Evolutionary conservation across 495 filamentous ascomycete genomes (phyloP), one percentile per base, ranked within the genome.

Genomic region (Xylaria sp.): DNA sequence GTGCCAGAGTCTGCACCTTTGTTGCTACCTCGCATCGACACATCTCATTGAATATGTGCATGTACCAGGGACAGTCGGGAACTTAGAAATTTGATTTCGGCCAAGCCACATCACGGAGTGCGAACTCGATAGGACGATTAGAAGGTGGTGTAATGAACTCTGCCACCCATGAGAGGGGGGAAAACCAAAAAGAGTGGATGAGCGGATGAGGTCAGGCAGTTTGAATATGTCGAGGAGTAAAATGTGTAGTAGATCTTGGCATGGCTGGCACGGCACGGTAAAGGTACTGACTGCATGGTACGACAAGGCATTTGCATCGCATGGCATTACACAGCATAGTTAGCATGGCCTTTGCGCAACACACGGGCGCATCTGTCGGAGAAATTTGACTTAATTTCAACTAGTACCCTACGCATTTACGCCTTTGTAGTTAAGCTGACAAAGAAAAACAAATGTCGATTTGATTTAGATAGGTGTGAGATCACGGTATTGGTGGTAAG

Each of bases 201-300:
- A 61, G 57, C 9, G 24, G 33, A 29, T 26, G 63, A 61, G 19
- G 44, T 37, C 33, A 21, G 52, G 37, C 26, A 72, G 35, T 67
- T 65, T 69, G 66, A 50, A 75, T 43, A 71, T 50, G 44, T 64
- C 43, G 44, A 69, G 35, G 24, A 52, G 48, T 50, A 71, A 66
- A 71, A 68, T 71, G 67, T 76, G 75, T 71, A 75, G 73, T 74
- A 78, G 69, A 68, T 74, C 61, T 52, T 57, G 61, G 61, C 40
- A 61, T 46, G 66, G 29, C 24, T 33, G 52, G 31, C 5, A 44
- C 46, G 57, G 43, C 46, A 58, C 15, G 65, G 48, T 33, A 52
- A 46, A 43, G 43, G 35, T 24, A 59, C 43, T 21, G 57, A 61
- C 57, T 5, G 43, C 67, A 61, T 50, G 57, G 44, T 61, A 57